These are phyloP conservation scores for Phylloporus sp. DNA, from an alignment of 1,284 basidiomycete species.

Conservation along the genomic window DNA sequence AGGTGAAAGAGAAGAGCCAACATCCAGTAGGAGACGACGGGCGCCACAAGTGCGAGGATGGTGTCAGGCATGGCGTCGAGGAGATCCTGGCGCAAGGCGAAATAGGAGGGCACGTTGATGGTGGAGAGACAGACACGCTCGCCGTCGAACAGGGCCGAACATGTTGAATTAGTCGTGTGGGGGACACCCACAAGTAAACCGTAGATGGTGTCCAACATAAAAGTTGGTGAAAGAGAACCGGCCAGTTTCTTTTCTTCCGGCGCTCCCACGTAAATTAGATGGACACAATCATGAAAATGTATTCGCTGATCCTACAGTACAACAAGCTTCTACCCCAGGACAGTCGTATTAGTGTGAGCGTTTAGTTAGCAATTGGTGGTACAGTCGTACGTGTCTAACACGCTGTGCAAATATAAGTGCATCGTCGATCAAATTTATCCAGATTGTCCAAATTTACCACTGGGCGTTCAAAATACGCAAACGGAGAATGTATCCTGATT, in stretches of 20 bases:
- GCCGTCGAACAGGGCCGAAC: constrained; percentile 34
- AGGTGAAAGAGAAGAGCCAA: constrained; percentile 83
- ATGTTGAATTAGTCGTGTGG: constrained; percentile 34
- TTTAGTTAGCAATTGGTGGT: constrained; percentile 44
- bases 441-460: constrained; percentile 43
- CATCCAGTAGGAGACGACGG: constrained; percentile 89
- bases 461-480: constrained; percentile 25
- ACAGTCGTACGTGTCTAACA: constrained; percentile 37
- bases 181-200: constrained; percentile 13
- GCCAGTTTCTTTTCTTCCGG: not conserved
- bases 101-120: constrained; percentile 66
- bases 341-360: constrained; percentile 42
- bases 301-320: constrained; percentile 40
- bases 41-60: constrained; percentile 75
- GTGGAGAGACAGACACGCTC: constrained; percentile 35
- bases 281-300: not conserved
- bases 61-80: constrained; percentile 77
- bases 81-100: constrained; percentile 59
- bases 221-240: not conserved
- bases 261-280: constrained; percentile 25
- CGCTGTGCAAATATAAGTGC: constrained; percentile 42
- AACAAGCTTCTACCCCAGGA: constrained; percentile 43
- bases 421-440: constrained; percentile 36
- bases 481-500: constrained; percentile 12
- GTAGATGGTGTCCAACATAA: constrained; percentile 19